These are phyloP conservation scores for Fusarium sambucinum DNA, from an alignment of 2,329 filamentous ascomycete species.

Conservation along the genomic window DNA sequence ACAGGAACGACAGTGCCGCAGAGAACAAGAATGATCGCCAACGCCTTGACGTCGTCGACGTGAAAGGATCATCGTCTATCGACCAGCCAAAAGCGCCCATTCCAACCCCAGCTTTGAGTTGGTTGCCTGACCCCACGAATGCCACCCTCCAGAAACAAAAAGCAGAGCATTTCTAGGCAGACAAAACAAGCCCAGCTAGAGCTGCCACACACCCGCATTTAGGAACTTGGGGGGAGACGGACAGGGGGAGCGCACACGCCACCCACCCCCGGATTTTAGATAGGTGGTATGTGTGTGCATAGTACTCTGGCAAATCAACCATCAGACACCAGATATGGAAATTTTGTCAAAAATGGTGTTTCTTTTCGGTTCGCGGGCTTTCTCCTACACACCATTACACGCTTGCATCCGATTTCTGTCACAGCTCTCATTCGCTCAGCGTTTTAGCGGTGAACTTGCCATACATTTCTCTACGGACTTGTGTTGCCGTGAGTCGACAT, in stretches of 20 bases:
- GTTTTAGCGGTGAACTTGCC: slow-evolving; percentile 43
- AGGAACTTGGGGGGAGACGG: slow-evolving; percentile 18
- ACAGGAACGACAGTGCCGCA: slow-evolving; percentile 10
- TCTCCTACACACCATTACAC: slow-evolving; percentile 39
- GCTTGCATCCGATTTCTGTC: slow-evolving; percentile 34
- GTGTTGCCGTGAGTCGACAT: slow-evolving; percentile 28
- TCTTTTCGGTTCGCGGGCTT: slow-evolving; percentile 33
- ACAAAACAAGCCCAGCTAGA: slow-evolving; percentile 14
- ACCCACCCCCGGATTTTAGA: slow-evolving; percentile 40
- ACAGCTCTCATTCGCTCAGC: slow-evolving; percentile 34
- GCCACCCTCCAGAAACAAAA: slow-evolving; percentile 35
- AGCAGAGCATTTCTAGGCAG: slow-evolving; percentile 12
- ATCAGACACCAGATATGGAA: slow-evolving; percentile 24
- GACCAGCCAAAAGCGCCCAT: slow-evolving; percentile 35
- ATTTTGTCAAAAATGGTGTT: slow-evolving; percentile 20
- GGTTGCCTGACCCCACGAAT: slow-evolving; percentile 33
- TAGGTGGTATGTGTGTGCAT: background rate
- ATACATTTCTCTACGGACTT: slow-evolving; percentile 21
- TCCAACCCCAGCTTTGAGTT: slow-evolving; percentile 38
- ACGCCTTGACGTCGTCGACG: slow-evolving; percentile 35
- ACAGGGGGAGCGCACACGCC: slow-evolving; percentile 31
- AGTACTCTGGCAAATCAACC: slow-evolving; percentile 10
- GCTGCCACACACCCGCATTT: slow-evolving; percentile 28
- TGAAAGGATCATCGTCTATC: slow-evolving; percentile 27
- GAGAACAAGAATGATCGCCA: slow-evolving; percentile 24